Evolutionary conservation across 1,139 yeast species (phyloP).

Genomic region (Tardiomyces digboiensis): DNA sequence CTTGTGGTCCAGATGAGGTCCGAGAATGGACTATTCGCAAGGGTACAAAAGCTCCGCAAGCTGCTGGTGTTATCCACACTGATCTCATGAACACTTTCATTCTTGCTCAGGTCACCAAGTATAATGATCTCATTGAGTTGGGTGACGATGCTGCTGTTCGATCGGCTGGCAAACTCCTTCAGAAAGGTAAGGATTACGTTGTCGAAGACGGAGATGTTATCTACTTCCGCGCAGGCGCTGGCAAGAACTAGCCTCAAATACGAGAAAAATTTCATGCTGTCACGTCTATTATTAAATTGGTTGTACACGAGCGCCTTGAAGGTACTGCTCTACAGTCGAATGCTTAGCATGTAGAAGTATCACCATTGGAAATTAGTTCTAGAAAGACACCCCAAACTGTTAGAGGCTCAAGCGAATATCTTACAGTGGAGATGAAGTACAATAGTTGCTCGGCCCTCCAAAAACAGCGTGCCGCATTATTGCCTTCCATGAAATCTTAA

Average conservation of each 20-base stretch:
- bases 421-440: no score
- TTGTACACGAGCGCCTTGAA: no score
- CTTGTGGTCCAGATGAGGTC: constrained; percentile 86
- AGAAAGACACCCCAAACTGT: background rate
- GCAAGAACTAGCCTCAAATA: constrained; percentile 47
- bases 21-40: constrained; percentile 86
- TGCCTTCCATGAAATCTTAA: background rate
- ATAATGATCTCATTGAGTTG: constrained; percentile 69
- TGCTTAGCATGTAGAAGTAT: background rate
- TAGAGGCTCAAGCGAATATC: background rate
- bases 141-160: constrained; percentile 81
- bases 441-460: background rate
- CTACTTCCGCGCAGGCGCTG: constrained; percentile 95
- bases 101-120: constrained; percentile 81
- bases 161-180: constrained; percentile 87
- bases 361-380: background rate
- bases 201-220: constrained; percentile 90
- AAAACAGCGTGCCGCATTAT: background rate
- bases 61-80: constrained; percentile 90
- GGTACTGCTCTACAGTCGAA: no score
- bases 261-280: no score
- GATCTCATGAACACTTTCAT: constrained; percentile 81
- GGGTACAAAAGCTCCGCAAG: constrained; percentile 79
- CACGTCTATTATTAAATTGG: no score
- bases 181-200: constrained; percentile 95